Percentiles rank a stretch among this genome's conserved stretches.
Evolutionary conservation across 495 filamentous ascomycete genomes (phyloP).

Genomic region (Penicillium longicatenatum): DNA sequence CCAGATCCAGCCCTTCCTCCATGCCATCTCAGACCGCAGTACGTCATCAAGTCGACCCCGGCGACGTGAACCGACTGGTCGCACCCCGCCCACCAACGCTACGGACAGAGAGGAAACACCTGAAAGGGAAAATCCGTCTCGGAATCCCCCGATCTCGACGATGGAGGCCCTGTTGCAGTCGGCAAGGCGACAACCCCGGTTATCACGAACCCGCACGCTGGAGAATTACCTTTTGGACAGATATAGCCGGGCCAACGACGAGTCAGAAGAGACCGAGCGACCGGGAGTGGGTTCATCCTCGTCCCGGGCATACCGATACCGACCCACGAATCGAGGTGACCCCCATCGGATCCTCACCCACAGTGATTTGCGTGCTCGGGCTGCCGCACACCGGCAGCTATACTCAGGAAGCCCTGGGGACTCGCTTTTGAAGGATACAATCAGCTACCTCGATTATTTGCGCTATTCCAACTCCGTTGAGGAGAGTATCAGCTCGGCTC

Average conservation of each 20-base stretch:
- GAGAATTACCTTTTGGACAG: slow-evolving; percentile 51
- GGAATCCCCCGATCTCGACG: slow-evolving; percentile 27
- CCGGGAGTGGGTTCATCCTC: slow-evolving; percentile 16
- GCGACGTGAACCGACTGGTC: slow-evolving; percentile 26
- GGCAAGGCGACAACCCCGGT: slow-evolving; percentile 48
- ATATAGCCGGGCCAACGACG: slow-evolving; percentile 33
- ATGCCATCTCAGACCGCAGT: slow-evolving; percentile 31
- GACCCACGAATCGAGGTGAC: slow-evolving; percentile 36
- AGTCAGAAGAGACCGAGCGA: slow-evolving; percentile 38
- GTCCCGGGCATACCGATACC: slow-evolving; percentile 40
- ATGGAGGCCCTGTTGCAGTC: slow-evolving; percentile 53
- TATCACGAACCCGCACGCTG: slow-evolving; percentile 46
- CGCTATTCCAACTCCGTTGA: slow-evolving; percentile 57
- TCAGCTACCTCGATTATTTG: slow-evolving; percentile 65
- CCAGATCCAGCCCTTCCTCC: slow-evolving; percentile 32
- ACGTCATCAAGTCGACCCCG: slow-evolving; percentile 28
- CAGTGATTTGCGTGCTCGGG: slow-evolving; percentile 47
- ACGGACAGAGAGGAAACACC: background rate
- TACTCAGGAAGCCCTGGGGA: slow-evolving; percentile 43
- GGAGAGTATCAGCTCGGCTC: slow-evolving; percentile 56
- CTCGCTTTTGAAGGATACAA: slow-evolving; percentile 58
- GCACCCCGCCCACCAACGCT: slow-evolving; percentile 13
- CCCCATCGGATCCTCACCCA: slow-evolving; percentile 37
- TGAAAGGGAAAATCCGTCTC: slow-evolving; percentile 4
- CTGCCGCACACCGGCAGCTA: slow-evolving; percentile 51